Evolutionary conservation across 2,329 filamentous ascomycete species (phyloP), one percentile per base, ranked within the genome.

Genomic region (Botrytis aclada): DNA sequence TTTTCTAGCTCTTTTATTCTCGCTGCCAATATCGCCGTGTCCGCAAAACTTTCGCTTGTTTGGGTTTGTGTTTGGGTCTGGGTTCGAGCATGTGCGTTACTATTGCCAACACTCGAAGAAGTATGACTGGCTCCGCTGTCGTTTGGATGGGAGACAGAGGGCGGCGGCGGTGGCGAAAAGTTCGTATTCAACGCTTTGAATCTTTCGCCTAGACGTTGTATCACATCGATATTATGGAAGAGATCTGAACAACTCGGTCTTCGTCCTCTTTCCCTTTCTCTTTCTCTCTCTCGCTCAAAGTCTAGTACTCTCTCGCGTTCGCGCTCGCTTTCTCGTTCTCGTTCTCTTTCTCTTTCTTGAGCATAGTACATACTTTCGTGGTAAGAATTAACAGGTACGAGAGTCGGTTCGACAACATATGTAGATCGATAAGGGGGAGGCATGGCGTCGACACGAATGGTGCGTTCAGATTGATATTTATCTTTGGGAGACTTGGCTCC

Each of bases 131-230:
- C 54, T 20, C 16, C n/a, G 45, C 29, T 34, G 6, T 29, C 29
- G 29, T 20, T 63, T 7, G 25, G 20, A 8, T 4, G 37, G 34
- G n/a, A 22, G 22, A 12, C 9, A 16, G 29, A 8, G 2, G 32
- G 14, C 2, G 22, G 14, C 2, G 22, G 16, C 18, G 47, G 6
- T 16, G 56, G 47, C 4, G 47, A 56, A 41, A 56, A 56, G 4
- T 47, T 67, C 6, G 34, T 41, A 14, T 70, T 37, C 7, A 63
- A 14, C 9, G 22, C 41, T 18, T 63, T 70, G 22, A 70, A 62
- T 67, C 61, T 32, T n/a, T 67, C 65, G 37, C 65, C 65, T 18
- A 67, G 51, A 22, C 65, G 47, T 32, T 67, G 65, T 22, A 67
- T 67, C 3, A 56, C 25, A 32, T 67, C 65, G 47, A 67, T 67